A percentile compares a stretch with the other conserved stretches of the same genome.
Evolutionary conservation across 2,329 filamentous ascomycete genomes (phyloP).

Genomic region (Cadophora luteo-olivacea): DNA sequence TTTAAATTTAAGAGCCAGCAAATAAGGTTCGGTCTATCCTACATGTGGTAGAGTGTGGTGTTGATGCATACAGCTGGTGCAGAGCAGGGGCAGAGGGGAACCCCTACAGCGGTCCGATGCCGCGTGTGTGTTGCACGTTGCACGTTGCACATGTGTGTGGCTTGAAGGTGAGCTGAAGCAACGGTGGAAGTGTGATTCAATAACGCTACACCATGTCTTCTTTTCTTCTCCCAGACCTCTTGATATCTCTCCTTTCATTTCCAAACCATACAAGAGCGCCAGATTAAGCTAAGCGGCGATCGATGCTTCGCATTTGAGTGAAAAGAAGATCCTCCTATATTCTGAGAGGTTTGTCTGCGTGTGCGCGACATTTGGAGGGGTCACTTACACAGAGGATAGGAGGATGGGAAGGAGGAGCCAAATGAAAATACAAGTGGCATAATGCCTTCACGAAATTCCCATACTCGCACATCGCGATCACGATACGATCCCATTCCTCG

Average conservation of each 20-base stretch:
- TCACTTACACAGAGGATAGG: not conserved
- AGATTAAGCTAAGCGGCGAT: too few relatives aligned
- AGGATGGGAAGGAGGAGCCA: not conserved
- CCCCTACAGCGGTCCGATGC: not conserved
- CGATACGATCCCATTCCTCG: constrained; percentile 35
- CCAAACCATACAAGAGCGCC: too few relatives aligned
- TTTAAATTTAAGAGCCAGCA: not conserved
- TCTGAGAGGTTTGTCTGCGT: too few relatives aligned
- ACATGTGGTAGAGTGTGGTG: not conserved
- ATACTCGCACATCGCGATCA: too few relatives aligned
- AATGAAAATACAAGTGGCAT: too few relatives aligned
- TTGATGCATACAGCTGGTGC: too few relatives aligned
- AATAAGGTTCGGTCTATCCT: constrained; percentile 2
- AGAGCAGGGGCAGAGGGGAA: too few relatives aligned
- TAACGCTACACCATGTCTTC: not conserved
- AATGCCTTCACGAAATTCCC: not conserved
- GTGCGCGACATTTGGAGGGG: too few relatives aligned
- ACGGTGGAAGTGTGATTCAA: not conserved
- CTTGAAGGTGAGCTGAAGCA: not conserved
- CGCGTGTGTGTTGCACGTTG: not conserved
- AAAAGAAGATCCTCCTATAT: too few relatives aligned
- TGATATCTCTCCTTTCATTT: too few relatives aligned
- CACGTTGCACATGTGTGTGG: too few relatives aligned
- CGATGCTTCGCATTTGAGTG: too few relatives aligned
- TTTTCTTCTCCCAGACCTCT: not conserved